A percentile compares a stretch with the other conserved stretches of the same genome.
Conservation (phyloP, 495 filamentous ascomycete species). For the Hypoxylon trugodes region DNA sequence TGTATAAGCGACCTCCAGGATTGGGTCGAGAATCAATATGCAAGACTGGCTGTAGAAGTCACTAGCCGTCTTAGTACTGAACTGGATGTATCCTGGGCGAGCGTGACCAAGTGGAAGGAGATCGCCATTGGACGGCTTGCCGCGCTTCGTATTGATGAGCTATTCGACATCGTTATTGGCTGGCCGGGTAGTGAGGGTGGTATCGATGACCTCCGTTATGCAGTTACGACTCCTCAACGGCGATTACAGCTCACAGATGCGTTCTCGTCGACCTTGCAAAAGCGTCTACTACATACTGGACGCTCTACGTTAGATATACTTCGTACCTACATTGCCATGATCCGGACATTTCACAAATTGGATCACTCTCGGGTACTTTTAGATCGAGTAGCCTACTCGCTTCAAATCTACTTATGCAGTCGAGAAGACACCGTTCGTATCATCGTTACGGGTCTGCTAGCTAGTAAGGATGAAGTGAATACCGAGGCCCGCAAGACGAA, state of each 20-base stretch:
- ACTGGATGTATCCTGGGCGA: slow-evolving; percentile 58
- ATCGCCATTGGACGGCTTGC: slow-evolving; percentile 83
- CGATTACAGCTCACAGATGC: slow-evolving; percentile 71
- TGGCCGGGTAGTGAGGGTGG: slow-evolving; percentile 87
- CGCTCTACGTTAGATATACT: slow-evolving; percentile 90
- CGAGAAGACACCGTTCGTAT: slow-evolving; percentile 91
- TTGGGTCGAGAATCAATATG: slow-evolving; percentile 78
- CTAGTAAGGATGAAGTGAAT: slow-evolving; percentile 66
- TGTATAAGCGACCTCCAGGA: slow-evolving; percentile 66
- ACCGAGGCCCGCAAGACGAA: slow-evolving; percentile 50
- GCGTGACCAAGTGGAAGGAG: slow-evolving; percentile 82
- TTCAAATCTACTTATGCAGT: slow-evolving; percentile 88
- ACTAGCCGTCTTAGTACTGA: slow-evolving; percentile 50
- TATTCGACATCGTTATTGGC: slow-evolving; percentile 87
- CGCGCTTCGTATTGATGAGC: slow-evolving; percentile 76
- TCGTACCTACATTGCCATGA: slow-evolving; percentile 89
- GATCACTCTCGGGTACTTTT: slow-evolving; percentile 92
- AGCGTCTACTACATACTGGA: slow-evolving; percentile 85
- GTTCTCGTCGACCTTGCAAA: slow-evolving; percentile 73
- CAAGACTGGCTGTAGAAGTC: slow-evolving; percentile 71
- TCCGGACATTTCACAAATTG: slow-evolving; percentile 85
- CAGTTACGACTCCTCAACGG: slow-evolving; percentile 62
- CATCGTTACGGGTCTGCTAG: slow-evolving; percentile 85
- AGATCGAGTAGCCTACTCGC: slow-evolving; percentile 80
- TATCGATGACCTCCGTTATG: slow-evolving; percentile 74